A percentile compares a stretch with the other conserved stretches of the same genome.
Evolutionary conservation across 495 filamentous ascomycete species (phyloP).

Genomic region (Aspergillus cristatus): DNA sequence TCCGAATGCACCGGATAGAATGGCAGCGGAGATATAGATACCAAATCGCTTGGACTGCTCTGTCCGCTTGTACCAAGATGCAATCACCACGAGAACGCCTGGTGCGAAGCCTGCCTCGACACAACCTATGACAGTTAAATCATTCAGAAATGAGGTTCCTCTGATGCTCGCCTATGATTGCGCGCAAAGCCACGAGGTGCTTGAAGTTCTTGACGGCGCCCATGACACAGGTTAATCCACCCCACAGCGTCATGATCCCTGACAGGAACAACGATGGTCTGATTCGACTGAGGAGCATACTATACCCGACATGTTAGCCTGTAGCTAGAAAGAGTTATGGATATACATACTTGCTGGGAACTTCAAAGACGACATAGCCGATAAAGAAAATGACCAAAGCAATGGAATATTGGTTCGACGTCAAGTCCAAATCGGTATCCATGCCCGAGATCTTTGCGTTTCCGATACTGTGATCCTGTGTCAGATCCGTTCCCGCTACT

Average conservation of each 20-base stretch:
- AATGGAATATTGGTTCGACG: constrained; percentile 15
- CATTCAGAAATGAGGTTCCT: background rate
- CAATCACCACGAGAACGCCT: constrained; percentile 33
- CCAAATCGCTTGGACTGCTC: constrained; percentile 32
- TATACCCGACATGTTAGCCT: constrained; percentile 10
- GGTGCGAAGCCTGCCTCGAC: constrained; percentile 34
- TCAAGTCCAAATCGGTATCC: constrained; percentile 21
- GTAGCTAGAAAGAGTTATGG: background rate
- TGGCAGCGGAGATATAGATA: constrained; percentile 34
- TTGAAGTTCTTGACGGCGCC: constrained; percentile 26
- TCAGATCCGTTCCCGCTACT: constrained; percentile 6
- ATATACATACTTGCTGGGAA: constrained; percentile 12
- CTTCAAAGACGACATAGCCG: constrained; percentile 35
- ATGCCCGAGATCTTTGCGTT: constrained; percentile 32
- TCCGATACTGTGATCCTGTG: constrained; percentile 16
- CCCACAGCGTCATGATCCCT: constrained; percentile 29
- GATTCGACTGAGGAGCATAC: constrained; percentile 25
- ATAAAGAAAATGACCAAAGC: constrained; percentile 31
- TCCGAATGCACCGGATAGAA: constrained; percentile 34
- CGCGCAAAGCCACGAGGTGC: constrained; percentile 26
- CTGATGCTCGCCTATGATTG: background rate
- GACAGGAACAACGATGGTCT: constrained; percentile 28
- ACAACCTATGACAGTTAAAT: constrained; percentile 18
- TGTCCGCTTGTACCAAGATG: constrained; percentile 36
- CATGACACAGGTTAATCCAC: constrained; percentile 22